Conservation (phyloP, 805 yeast species). For the Blastobotrys americana region DNA sequence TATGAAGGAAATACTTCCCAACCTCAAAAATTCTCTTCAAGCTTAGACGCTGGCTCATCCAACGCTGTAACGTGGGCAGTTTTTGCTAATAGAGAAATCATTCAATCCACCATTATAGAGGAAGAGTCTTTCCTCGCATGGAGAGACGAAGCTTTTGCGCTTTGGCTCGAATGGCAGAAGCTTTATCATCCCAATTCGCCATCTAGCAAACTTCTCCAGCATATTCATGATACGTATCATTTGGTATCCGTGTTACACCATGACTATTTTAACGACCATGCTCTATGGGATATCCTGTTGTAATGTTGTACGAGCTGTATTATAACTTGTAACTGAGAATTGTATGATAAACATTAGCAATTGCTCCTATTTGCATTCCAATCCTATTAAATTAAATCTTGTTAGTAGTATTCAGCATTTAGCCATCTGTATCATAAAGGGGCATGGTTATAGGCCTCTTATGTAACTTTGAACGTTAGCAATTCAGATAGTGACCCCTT, state of each 20-base stretch:
- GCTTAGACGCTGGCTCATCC: slow-evolving; percentile 46
- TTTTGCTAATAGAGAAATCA: slow-evolving; percentile 80
- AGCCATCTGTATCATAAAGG: no score
- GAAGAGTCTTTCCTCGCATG: slow-evolving; percentile 91
- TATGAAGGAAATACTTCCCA: slow-evolving; percentile 57
- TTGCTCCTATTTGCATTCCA: no score
- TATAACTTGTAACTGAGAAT: not conserved
- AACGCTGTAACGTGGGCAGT: slow-evolving; percentile 98
- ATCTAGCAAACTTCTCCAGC: slow-evolving; percentile 55
- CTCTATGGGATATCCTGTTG: slow-evolving; percentile 54
- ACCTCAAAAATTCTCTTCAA: slow-evolving; percentile 44
- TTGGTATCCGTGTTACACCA: slow-evolving; percentile 85
- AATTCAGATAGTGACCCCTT: no score
- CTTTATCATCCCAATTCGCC: slow-evolving; percentile 52
- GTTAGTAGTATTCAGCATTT: not conserved
- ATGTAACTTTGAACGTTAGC: no score
- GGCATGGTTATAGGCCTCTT: no score
- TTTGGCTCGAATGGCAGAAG: slow-evolving; percentile 89
- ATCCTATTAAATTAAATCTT: no score
- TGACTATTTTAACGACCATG: slow-evolving; percentile 65
- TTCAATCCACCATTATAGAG: slow-evolving; percentile 89
- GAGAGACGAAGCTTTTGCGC: slow-evolving; percentile 90
- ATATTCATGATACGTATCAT: slow-evolving; percentile 54
- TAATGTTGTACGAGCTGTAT: not conserved
- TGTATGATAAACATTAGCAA: no score